These are phyloP conservation scores for Gymnopilus dilepis DNA, from an alignment of 768 basidiomycete species.

Conservation along the genomic window DNA sequence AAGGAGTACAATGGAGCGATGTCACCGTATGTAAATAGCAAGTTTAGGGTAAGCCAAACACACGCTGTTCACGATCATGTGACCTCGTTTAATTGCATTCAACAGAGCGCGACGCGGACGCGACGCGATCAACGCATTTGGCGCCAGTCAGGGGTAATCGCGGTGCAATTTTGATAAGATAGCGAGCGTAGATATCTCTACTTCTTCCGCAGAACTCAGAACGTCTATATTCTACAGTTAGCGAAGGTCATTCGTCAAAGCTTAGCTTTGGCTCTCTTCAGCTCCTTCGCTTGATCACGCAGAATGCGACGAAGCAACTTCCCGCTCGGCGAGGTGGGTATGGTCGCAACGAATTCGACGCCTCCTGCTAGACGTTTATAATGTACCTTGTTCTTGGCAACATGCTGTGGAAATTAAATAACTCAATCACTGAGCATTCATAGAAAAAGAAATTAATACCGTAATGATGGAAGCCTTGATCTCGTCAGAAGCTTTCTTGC, in stretches of 20 bases:
- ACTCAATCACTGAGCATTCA: background rate
- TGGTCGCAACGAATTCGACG: slow-evolving; percentile 56
- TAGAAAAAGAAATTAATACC: slow-evolving; percentile 25
- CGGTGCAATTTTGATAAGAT: background rate
- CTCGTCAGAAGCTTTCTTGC: slow-evolving; percentile 32
- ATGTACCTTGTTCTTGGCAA: slow-evolving; percentile 55
- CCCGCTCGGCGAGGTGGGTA: slow-evolving; percentile 71
- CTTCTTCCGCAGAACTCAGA: background rate
- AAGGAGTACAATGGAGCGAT: slow-evolving; percentile 12
- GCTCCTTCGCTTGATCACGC: slow-evolving; percentile 51
- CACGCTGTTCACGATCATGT: slow-evolving; percentile 27
- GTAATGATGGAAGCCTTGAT: slow-evolving; percentile 54
- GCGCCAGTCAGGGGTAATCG: background rate
- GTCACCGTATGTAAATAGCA: slow-evolving; percentile 16
- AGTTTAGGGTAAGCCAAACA: slow-evolving; percentile 33
- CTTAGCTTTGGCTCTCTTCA: slow-evolving; percentile 9
- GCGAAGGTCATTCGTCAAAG: background rate
- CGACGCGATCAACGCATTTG: background rate
- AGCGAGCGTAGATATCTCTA: background rate
- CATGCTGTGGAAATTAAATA: slow-evolving; percentile 50
- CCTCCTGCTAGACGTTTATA: slow-evolving; percentile 68
- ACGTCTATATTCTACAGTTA: background rate
- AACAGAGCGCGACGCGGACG: background rate
- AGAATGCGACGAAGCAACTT: slow-evolving; percentile 55
- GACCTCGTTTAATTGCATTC: slow-evolving; percentile 1